Base-by-base conservation (phyloP, 495 filamentous ascomycete genomes). In the Amorphotheca resinae region DNA sequence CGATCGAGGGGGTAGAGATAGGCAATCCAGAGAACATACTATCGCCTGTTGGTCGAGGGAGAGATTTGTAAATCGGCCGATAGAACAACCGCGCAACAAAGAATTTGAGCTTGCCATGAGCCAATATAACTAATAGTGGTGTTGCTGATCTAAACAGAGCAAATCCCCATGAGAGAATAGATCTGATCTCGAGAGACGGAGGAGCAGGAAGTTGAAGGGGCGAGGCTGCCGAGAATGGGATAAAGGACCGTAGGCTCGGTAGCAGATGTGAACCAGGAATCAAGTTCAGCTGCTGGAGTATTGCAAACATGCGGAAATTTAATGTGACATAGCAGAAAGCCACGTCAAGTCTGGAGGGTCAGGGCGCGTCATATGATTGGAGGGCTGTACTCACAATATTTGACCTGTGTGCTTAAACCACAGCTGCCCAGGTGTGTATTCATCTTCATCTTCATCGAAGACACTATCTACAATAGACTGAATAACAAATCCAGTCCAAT, bases 251-350 rank as follows among this genome's bases (percentile, higher is more conserved):
- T 22, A 55, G 54, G 33, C 52, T 57, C 0, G 72, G 72, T 12
- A 76, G 43, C 34, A 49, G 55, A 5, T 49, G 50, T 14, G 54
- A 52, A 9, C 55, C 46, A 3, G 66, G 51, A 32, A 69, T 55
- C 9, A 76, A 46, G 22, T 68, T 63, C 1, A 67, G 51, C 36
- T 69, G 61, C 44, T 76, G 72, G 25, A 74, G 53, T 22, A 65
- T 63, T 5, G 62, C 58, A 45, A 64, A 73, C 26, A 71, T 45
- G 6, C 65, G 61, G 9, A 73, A 47, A 30, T 72, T 68, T 9
- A 71, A 52, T 15, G 55, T 56, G 9, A 69, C 42, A 33, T 67
- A 69, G 16, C 45, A 44, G 12, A 57, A 48, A 0, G 46, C 42
- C 15, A 41, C 6, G n/a, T 50, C 36, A 12, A 48, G 28, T 16